A percentile compares a stretch with the other conserved stretches of the same genome.
Evolutionary conservation across 257 asterid genomes (phyloP).

Genomic region (Penstemon eatonii): DNA sequence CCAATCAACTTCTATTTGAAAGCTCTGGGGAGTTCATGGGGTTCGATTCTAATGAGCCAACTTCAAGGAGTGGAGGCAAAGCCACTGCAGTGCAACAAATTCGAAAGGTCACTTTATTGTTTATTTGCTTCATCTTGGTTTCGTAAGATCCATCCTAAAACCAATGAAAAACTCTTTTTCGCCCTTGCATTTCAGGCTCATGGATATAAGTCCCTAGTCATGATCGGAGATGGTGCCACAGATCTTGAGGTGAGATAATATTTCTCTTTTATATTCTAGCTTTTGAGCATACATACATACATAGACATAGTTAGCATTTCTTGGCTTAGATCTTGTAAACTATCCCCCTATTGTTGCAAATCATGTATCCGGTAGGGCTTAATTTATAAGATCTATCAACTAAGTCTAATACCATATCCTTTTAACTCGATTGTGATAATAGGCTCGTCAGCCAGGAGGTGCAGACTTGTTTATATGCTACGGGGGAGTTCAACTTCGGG

Average conservation of each 20-base stretch:
- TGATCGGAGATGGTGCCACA: conserved; percentile 99
- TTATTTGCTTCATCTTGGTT: not conserved
- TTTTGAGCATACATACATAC: not conserved
- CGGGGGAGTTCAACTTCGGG: conserved; percentile 80
- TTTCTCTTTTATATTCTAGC: not conserved
- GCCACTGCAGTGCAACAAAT: conserved; percentile 80
- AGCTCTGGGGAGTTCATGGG: conserved; percentile 80
- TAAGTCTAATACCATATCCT: not conserved
- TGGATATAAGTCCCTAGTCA: conserved; percentile 68
- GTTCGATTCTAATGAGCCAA: conserved; percentile 73
- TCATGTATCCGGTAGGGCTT: not conserved
- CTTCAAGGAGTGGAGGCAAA: conserved; percentile 93
- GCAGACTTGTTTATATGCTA: conserved; percentile 88
- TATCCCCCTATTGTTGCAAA: not conserved
- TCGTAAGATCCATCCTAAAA: conserved; percentile 17
- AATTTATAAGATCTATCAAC: not conserved
- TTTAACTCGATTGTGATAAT: conserved; percentile 11
- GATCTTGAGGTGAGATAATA: conserved; percentile 77
- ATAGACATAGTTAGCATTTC: not conserved
- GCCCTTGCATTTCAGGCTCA: conserved; percentile 42
- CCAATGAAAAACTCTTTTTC: not conserved
- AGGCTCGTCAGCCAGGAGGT: conserved; percentile 93
- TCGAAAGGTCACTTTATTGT: conserved; percentile 55
- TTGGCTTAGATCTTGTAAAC: not conserved
- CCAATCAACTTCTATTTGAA: conserved; percentile 76